Evolutionary conservation across 345 rosid genomes (phyloP), one percentile per base, ranked within the genome.

Genomic region (Rhodamnia rubescens): DNA sequence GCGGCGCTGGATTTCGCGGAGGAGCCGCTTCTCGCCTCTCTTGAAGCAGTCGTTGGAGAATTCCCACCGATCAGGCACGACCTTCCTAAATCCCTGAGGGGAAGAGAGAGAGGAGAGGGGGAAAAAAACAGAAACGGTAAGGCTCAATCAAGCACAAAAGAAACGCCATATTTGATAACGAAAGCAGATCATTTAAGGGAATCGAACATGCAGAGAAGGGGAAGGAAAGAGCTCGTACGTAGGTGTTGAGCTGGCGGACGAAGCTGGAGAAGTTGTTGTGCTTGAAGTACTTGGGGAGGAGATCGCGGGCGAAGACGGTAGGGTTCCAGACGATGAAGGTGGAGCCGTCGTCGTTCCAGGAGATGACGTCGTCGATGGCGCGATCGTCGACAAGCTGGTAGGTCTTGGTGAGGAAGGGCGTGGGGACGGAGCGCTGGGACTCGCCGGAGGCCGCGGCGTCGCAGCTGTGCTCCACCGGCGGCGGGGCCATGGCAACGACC

Each of bases 191-290:
- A 57, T 53, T 53, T 18, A 22, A 27, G 29, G 40, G 40, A 61
- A 61, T 27, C 40, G 11, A 58, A 29, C 69, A 58, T n/a, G 69
- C 32, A 0, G 44, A 53, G 51, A 26, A 4, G 32, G 50, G 26
- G 64, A 24, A 14, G n/a, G 42, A 54, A 20, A 26, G 75, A 40
- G 42, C 22, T 64, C 87, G 27, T 88, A 96, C 99, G 40, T 96
- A 96, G 74, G 99, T 96, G 88, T 96, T 96, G 89, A 96, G 94
- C 89, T 96, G 99, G 21, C 99, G 96, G 83, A 96, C 98, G 82
- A 96, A 96, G 89, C 99, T 96, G 42, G 98, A 96, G 90, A 96
- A 96, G 87, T 96, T 96, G 82, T 93, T 95, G 90, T 96, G 99
- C 89, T 96, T 96, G 89, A 96, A 96, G 87, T 90, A 90, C 86